These are phyloP conservation scores for Solanum piurae DNA, from an alignment of 257 asterid species.

Conservation along the genomic window DNA sequence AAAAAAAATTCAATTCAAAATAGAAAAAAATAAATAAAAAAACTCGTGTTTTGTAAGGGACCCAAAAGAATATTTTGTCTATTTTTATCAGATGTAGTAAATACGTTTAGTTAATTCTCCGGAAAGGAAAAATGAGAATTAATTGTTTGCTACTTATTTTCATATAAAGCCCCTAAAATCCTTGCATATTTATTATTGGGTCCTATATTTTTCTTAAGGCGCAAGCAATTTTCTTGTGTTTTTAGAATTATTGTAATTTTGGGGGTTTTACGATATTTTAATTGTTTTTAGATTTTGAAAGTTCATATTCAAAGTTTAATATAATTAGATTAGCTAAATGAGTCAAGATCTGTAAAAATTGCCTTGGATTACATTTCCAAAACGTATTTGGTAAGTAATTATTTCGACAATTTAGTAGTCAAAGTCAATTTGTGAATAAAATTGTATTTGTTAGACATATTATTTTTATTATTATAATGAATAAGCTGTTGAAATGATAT, in stretches of 20 bases:
- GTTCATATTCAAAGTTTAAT: not conserved
- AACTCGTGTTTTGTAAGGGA: not conserved
- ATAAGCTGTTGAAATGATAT: not conserved
- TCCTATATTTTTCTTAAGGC: not conserved
- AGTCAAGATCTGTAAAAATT: not conserved
- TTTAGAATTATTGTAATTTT: not conserved
- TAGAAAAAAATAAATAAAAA: not conserved
- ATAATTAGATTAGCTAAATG: not conserved
- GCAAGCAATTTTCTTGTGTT: not conserved
- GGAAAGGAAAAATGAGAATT: not conserved
- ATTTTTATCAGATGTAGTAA: not conserved
- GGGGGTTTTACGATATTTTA: not conserved
- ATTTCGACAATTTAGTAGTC: not conserved
- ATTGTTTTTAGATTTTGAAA: not conserved
- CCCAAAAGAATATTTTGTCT: not conserved
- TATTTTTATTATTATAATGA: not conserved
- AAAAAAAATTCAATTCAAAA: not conserved
- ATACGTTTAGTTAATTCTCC: not conserved
- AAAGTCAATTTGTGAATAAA: not conserved
- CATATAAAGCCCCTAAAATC: not conserved
- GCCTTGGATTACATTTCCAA: not conserved
- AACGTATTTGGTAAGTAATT: not conserved
- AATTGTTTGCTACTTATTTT: not conserved
- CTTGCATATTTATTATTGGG: not conserved
- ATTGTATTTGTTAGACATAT: not conserved